These are phyloP conservation scores for Zostera marina DNA, from an alignment of 116 monocot genomes.

Conservation along the genomic window DNA sequence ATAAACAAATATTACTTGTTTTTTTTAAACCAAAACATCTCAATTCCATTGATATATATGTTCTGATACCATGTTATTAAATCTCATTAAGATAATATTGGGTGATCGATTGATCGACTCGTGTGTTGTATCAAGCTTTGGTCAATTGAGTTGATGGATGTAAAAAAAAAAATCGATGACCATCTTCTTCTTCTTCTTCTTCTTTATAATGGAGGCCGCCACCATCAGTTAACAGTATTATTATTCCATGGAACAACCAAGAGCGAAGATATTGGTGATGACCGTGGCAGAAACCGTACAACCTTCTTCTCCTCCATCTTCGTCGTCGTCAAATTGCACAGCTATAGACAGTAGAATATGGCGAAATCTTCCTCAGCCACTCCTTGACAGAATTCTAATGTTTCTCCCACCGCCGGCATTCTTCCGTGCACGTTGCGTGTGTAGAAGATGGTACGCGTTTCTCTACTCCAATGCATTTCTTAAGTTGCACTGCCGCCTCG, in stretches of 20 bases:
- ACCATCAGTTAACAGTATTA: no score
- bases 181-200: background rate
- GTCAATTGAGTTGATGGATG: background rate
- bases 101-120: no score
- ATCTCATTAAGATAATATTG: no score
- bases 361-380: slow-evolving; percentile 41
- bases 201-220: no score
- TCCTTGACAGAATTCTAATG: slow-evolving; percentile 59
- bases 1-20: no score
- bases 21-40: no score
- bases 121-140: no score
- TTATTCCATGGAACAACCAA: background rate
- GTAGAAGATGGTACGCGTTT: slow-evolving; percentile 46
- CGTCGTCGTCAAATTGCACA: background rate
- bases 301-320: background rate
- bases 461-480: slow-evolving; percentile 54
- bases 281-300: background rate
- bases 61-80: no score
- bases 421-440: slow-evolving; percentile 46
- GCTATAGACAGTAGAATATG: slow-evolving; percentile 41
- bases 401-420: slow-evolving; percentile 50
- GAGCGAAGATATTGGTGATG: background rate
- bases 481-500: slow-evolving; percentile 29
- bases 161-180: background rate
- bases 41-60: no score